Evolutionary conservation across 2,329 filamentous ascomycete genomes (phyloP).

Genomic region (Aspergillus flavus): DNA sequence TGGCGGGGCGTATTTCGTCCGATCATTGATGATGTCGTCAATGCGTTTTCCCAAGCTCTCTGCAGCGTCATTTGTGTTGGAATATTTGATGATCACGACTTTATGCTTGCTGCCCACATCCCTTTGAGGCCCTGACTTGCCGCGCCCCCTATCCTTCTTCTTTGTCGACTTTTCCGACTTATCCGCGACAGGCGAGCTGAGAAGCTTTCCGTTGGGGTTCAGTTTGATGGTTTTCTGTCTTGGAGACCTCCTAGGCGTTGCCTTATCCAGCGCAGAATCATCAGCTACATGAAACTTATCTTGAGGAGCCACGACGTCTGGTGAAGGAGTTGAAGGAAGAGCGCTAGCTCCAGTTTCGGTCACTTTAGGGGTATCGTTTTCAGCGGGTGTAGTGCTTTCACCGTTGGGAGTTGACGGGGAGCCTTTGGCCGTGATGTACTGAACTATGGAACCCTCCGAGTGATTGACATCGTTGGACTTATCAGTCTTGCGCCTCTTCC

Average conservation of each 20-base stretch:
- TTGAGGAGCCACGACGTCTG: not conserved
- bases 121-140: constrained; percentile 39
- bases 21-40: constrained; percentile 59
- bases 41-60: constrained; percentile 62
- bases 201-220: constrained; percentile 46
- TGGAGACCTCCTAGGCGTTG: constrained; percentile 43
- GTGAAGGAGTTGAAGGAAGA: not conserved
- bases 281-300: too few species aligned
- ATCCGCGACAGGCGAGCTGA: constrained; percentile 39
- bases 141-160: constrained; percentile 32
- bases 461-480: constrained; percentile 13
- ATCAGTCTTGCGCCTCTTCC: constrained; percentile 40
- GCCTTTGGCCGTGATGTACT: not conserved
- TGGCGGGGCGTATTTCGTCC: constrained; percentile 30
- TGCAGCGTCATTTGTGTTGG: constrained; percentile 49
- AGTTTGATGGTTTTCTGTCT: constrained; percentile 54
- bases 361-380: not conserved
- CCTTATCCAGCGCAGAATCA: constrained; percentile 25
- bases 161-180: constrained; percentile 22
- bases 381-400: not conserved
- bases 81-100: constrained; percentile 64
- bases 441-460: constrained; percentile 4
- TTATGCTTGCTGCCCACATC: constrained; percentile 30
- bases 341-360: not conserved
- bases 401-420: not conserved